A percentile compares a stretch with the other conserved stretches of the same genome.
phyloP scores from a whole-genome alignment of 169 alveolate genomes.

The Plasmodium sp. region DNA sequence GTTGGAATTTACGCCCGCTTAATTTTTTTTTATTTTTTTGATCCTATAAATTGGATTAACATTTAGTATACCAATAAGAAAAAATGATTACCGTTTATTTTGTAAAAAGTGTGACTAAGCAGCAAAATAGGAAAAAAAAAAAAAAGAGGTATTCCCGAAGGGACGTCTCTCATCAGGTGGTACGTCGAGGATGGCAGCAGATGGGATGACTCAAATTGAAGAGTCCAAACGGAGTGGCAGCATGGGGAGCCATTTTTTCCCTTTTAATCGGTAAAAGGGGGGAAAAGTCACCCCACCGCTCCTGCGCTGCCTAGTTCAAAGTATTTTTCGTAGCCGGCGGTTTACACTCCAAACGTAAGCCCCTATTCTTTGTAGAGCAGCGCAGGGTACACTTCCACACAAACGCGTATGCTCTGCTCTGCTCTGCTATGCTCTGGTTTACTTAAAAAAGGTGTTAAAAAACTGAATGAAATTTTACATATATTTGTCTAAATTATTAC shows the following conservation, averaged over 20 bases:
- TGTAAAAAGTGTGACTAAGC: neutral
- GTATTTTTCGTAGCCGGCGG: neutral
- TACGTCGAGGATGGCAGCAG: neutral
- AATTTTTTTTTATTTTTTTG: neutral
- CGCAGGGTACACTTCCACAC: neutral
- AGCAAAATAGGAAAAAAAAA: neutral
- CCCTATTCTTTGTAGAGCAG: neutral
- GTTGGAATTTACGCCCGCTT: neutral
- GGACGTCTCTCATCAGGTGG: neutral
- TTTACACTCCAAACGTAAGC: neutral
- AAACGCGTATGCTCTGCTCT: neutral
- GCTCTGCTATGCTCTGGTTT: neutral
- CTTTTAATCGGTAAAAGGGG: neutral
- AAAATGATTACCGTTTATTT: neutral
- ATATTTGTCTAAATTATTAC: slow-evolving; percentile 19
- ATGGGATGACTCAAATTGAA: neutral
- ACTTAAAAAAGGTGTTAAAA: slow-evolving; percentile 44
- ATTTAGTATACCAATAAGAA: neutral
- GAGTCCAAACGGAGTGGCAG: neutral
- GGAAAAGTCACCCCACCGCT: neutral
- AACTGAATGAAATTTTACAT: neutral
- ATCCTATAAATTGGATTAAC: neutral
- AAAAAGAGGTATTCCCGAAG: neutral
- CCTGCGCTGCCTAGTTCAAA: neutral
- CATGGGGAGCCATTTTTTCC: neutral